These are phyloP conservation scores for Trypanosoma cruzi DNA, from an alignment of 208 protist genomes.

Conservation along the genomic window DNA sequence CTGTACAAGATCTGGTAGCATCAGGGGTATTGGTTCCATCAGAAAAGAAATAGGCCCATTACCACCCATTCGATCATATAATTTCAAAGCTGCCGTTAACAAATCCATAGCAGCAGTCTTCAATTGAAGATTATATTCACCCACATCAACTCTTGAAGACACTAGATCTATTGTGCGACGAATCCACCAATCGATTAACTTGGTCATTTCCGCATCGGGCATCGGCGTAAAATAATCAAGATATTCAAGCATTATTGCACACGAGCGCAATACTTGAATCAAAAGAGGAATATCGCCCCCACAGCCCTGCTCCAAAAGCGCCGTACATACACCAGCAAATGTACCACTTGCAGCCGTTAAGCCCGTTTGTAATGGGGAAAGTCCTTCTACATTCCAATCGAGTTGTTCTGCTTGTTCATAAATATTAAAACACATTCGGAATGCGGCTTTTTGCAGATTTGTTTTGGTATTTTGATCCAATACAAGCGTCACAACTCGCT, in stretches of 20 bases:
- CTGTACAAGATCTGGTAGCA: slow-evolving; percentile 43
- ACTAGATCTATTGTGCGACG: slow-evolving; percentile 49
- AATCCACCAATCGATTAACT: slow-evolving; percentile 55
- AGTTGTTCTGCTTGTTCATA: slow-evolving; percentile 83
- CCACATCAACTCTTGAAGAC: slow-evolving; percentile 26
- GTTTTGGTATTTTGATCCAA: slow-evolving; percentile 29
- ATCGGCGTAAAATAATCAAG: slow-evolving; percentile 72
- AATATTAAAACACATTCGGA: slow-evolving; percentile 87
- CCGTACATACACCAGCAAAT: slow-evolving; percentile 66
- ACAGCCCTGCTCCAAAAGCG: slow-evolving; percentile 56
- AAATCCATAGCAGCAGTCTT: slow-evolving; percentile 71
- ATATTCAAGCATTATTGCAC: slow-evolving; percentile 82
- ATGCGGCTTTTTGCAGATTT: slow-evolving; percentile 70
- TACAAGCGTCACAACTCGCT: slow-evolving; percentile 51
- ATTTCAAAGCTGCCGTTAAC: slow-evolving; percentile 49
- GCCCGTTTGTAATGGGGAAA: slow-evolving; percentile 79
- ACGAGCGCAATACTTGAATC: slow-evolving; percentile 69
- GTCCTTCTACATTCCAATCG: slow-evolving; percentile 82
- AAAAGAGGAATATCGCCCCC: slow-evolving; percentile 54
- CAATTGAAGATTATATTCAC: slow-evolving; percentile 47
- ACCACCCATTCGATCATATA: slow-evolving; percentile 62
- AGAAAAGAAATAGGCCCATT: slow-evolving; percentile 54
- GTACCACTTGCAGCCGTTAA: slow-evolving; percentile 57
- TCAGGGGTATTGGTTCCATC: slow-evolving; percentile 34
- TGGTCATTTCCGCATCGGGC: slow-evolving; percentile 32